These are phyloP conservation scores for Yamadazyma atlantica DNA, from an alignment of 1,139 yeast species.

Conservation along the genomic window DNA sequence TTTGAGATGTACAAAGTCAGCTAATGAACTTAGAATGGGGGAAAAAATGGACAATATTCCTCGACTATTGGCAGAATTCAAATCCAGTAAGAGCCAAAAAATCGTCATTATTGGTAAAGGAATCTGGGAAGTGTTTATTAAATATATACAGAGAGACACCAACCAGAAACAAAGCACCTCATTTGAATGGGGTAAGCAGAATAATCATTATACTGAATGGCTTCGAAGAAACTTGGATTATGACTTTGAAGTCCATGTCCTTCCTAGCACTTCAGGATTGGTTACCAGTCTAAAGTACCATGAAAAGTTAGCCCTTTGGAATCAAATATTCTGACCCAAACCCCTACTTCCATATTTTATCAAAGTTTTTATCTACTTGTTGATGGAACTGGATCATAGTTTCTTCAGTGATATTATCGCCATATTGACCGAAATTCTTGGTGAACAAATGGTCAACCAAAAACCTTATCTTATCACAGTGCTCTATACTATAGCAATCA, in stretches of 20 bases:
- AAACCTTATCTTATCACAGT: conserved; percentile 40
- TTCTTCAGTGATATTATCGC: conserved; percentile 32
- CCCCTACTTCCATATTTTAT: conserved; percentile 34
- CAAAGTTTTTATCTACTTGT: conserved; percentile 35
- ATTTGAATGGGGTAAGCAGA: conserved; percentile 58
- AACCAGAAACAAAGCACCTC: conserved; percentile 10
- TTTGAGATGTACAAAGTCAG: conserved; percentile 60
- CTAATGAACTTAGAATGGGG: conserved; percentile 48
- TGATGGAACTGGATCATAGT: conserved; percentile 24
- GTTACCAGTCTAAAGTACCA: conserved; percentile 52
- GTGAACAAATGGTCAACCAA: conserved; percentile 38
- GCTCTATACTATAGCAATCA: conserved; percentile 39
- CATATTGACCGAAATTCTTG: conserved; percentile 41
- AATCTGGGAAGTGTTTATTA: conserved; percentile 66
- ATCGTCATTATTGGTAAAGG: conserved; percentile 74
- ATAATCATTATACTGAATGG: conserved; percentile 15
- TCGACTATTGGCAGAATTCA: conserved; percentile 47
- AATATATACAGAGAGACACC: conserved; percentile 22
- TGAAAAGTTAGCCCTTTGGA: conserved; percentile 53
- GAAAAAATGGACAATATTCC: conserved; percentile 64
- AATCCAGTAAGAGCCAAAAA: conserved; percentile 32
- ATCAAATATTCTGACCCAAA: conserved; percentile 3
- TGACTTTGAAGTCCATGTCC: conserved; percentile 44
- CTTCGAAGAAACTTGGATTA: conserved; percentile 7
- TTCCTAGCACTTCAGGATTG: conserved; percentile 79